Conservation (phyloP, 352 stramenopile genomes). For the Halophytophthora polymorphica region DNA sequence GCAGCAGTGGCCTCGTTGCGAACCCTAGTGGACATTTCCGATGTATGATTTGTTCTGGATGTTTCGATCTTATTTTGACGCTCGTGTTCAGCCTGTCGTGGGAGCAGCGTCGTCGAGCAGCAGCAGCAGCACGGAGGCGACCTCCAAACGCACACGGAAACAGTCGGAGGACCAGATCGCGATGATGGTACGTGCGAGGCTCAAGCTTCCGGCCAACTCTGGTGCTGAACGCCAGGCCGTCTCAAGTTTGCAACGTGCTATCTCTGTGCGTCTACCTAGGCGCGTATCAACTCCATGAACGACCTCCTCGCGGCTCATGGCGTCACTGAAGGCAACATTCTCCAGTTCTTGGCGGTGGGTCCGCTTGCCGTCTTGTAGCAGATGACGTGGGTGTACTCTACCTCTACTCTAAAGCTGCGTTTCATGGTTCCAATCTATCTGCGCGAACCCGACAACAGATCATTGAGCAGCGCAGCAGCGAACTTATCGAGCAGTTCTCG, state of each 20-base stretch:
- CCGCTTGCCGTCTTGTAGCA: background rate
- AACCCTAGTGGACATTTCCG: too few species aligned
- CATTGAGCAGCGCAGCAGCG: slow-evolving; percentile 78
- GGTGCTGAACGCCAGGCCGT: background rate
- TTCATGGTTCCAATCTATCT: background rate
- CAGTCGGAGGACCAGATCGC: slow-evolving; percentile 73
- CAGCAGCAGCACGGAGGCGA: slow-evolving; percentile 27
- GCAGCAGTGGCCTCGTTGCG: background rate
- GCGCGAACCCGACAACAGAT: slow-evolving; percentile 30
- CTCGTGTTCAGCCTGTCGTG: slow-evolving; percentile 15
- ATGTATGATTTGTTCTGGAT: background rate
- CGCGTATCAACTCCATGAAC: slow-evolving; percentile 86
- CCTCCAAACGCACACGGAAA: slow-evolving; percentile 49
- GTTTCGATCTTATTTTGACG: background rate
- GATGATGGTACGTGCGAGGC: slow-evolving; percentile 46
- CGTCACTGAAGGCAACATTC: slow-evolving; percentile 78
- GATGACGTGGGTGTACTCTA: background rate
- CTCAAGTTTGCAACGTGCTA: background rate
- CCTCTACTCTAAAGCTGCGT: background rate
- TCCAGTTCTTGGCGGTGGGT: slow-evolving; percentile 74
- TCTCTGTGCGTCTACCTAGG: slow-evolving; percentile 22
- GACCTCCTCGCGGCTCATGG: slow-evolving; percentile 71
- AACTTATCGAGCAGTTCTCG: slow-evolving; percentile 78
- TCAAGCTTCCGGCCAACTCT: background rate
- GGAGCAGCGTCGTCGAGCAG: slow-evolving; percentile 17